Base-by-base conservation (phyloP, 345 rosid genomes). In the Populus euphratica region DNA sequence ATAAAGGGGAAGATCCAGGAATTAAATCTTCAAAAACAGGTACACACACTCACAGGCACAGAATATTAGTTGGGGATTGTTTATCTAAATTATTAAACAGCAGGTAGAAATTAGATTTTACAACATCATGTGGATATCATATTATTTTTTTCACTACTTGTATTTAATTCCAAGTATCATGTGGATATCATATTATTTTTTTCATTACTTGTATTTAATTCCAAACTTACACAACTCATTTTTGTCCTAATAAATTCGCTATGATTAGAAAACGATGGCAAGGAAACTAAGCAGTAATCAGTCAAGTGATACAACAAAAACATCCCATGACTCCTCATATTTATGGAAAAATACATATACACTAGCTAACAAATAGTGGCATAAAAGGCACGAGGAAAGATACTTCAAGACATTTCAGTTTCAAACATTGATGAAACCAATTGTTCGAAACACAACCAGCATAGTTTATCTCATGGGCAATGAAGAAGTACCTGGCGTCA, bases 401-500 rank as follows among this genome's bases (percentile, higher is more conserved):
- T 16, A 47, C 50, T 47, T 47, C 50, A 47, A 13, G 50, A n/a
- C 64, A 59, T 12, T 44, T 41, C 27, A 43, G 33, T 36, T 41
- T 69, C 38, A 25, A 25, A 17, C 23, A 56, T 3, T 44, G 17
- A 13, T 35, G 23, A 9, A 21, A 27, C 23, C 64, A 52, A 71
- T 21, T 21, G 36, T 23, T 12, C 13, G 7, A 31, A 23, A 39
- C 27, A 66, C 61, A 69, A 61, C 54, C 52, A 38, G 18, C 29
- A 69, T 39, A 49, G 16, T 33, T 14, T 18, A 20, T 17, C 20
- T 49, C 5, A 9, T 0, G 21, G 36, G 20, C 52, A 29, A 71
- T 18, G 20, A 50, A 52, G 38, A 41, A 41, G 38, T 83, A 91
- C 94, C 94, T 85, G 87, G 83, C 70, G 81, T 87, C 83, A 77